Evolutionary conservation across 1,284 basidiomycete species (phyloP).

Genomic region (Athelia sp.): DNA sequence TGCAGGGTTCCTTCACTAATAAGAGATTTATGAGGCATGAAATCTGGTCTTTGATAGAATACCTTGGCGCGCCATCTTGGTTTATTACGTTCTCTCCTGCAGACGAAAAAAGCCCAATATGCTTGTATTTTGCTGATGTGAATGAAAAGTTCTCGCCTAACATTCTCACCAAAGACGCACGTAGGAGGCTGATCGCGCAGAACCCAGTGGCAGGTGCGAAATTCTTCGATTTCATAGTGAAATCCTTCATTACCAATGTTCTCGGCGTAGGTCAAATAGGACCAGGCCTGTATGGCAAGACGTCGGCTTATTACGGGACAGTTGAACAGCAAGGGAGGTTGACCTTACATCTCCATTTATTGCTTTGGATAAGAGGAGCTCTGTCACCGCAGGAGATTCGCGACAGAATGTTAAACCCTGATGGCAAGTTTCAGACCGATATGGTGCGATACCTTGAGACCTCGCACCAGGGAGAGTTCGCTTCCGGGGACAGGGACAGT

Average conservation of each 20-base stretch:
- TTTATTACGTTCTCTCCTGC: slow-evolving; percentile 22
- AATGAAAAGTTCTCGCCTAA: slow-evolving; percentile 7
- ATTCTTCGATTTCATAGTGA: slow-evolving; percentile 18
- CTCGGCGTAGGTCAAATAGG: slow-evolving; percentile 8
- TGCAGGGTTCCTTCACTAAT: slow-evolving; percentile 25
- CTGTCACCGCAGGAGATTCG: slow-evolving; percentile 22
- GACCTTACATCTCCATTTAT: slow-evolving; percentile 26
- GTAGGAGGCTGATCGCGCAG: slow-evolving; percentile 9
- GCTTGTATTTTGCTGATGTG: slow-evolving; percentile 19
- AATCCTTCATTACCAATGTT: slow-evolving; percentile 19
- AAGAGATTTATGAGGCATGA: slow-evolving; percentile 32
- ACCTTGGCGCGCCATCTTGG: slow-evolving; percentile 20
- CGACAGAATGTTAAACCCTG: slow-evolving; percentile 13
- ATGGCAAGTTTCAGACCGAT: slow-evolving; percentile 11
- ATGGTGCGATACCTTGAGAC: slow-evolving; percentile 13
- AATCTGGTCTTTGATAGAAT: slow-evolving; percentile 29
- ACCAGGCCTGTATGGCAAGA: slow-evolving; percentile 19
- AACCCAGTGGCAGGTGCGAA: slow-evolving; percentile 21
- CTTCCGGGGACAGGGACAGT: slow-evolving; percentile 5
- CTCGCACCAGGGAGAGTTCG: slow-evolving; percentile 10
- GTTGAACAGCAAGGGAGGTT: slow-evolving; percentile 29
- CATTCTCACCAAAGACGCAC: not conserved
- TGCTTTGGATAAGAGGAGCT: slow-evolving; percentile 22
- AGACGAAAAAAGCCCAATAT: slow-evolving; percentile 20
- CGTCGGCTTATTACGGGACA: slow-evolving; percentile 27